phyloP scores from a whole-genome alignment of 768 basidiomycete genomes.

The Termitomyces sp. region DNA sequence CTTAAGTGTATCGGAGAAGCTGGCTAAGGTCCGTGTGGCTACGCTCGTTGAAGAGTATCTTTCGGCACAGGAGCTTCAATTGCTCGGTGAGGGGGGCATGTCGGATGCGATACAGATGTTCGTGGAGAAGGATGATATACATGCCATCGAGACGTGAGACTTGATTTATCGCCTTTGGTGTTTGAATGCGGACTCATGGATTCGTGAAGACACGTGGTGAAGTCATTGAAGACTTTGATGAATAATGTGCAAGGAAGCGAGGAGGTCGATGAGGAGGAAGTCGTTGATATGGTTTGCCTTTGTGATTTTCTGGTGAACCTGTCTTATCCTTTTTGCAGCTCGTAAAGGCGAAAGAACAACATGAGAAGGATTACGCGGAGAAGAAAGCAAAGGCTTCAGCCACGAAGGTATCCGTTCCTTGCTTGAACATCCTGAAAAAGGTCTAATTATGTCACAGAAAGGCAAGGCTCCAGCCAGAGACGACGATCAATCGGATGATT shows the following conservation, averaged over 20 bases:
- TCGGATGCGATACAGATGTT: slow-evolving; percentile 92
- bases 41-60: slow-evolving; percentile 91
- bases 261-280: slow-evolving; percentile 66
- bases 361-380: slow-evolving; percentile 61
- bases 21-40: slow-evolving; percentile 79
- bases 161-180: not conserved
- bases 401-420: slow-evolving; percentile 34
- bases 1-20: slow-evolving; percentile 63
- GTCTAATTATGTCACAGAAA: slow-evolving; percentile 20
- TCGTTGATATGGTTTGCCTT: slow-evolving; percentile 64
- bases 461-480: slow-evolving; percentile 51
- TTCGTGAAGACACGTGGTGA: slow-evolving; percentile 57
- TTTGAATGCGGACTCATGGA: slow-evolving; percentile 4
- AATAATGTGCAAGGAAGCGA: slow-evolving; percentile 64
- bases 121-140: slow-evolving; percentile 96
- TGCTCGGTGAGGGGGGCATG: slow-evolving; percentile 88
- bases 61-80: slow-evolving; percentile 87
- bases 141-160: slow-evolving; percentile 84
- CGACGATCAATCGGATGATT: slow-evolving; percentile 62
- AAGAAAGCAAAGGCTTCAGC: slow-evolving; percentile 37
- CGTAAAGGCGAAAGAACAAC: slow-evolving; percentile 63
- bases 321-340: slow-evolving; percentile 39
- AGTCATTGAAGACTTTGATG: slow-evolving; percentile 57
- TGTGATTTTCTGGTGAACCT: not conserved
- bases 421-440: not conserved